phyloP scores from a whole-genome alignment of 1,139 yeast genomes.

The Pichia sp. region DNA sequence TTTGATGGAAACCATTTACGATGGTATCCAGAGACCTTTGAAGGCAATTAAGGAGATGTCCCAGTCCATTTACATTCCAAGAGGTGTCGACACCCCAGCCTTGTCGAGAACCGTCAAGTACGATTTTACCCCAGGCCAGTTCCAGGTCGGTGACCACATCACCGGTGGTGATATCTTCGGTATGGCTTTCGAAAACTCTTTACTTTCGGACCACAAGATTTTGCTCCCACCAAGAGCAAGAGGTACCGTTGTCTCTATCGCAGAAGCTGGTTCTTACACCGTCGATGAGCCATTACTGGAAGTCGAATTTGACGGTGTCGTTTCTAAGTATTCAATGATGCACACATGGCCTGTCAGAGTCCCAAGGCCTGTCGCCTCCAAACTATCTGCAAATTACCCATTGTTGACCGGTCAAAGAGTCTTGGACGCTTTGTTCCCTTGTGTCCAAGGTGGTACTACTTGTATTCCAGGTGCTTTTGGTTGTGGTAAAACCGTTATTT shows the following conservation, averaged over 20 bases:
- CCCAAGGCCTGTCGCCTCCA: constrained; percentile 96
- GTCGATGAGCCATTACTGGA: constrained; percentile 87
- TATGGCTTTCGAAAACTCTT: constrained; percentile 89
- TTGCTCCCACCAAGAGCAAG: constrained; percentile 96
- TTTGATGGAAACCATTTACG: constrained; percentile 96
- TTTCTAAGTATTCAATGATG: constrained; percentile 81
- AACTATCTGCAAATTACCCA: constrained; percentile 88
- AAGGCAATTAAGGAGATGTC: constrained; percentile 83
- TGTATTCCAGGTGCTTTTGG: constrained; percentile 99
- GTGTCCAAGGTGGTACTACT: constrained; percentile 99
- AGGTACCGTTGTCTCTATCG: constrained; percentile 90
- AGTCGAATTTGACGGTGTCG: constrained; percentile 90
- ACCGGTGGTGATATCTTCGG: constrained; percentile 98
- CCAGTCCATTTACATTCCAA: constrained; percentile 92
- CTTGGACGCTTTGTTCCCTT: constrained; percentile 93
- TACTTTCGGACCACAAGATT: constrained; percentile 87
- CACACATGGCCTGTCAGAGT: constrained; percentile 99
- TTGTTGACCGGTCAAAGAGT: constrained; percentile 98
- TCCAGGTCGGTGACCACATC: constrained; percentile 93
- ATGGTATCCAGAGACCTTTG: constrained; percentile 98
- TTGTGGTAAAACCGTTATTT: constrained; percentile 98
- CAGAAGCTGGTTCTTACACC: constrained; percentile 83
- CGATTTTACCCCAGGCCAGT: constrained; percentile 75
- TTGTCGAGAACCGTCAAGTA: constrained; percentile 75
- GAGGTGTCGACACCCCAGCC: constrained; percentile 97